Conservation (phyloP, 768 basidiomycete genomes). For the Mycena olivaceomarginata region DNA sequence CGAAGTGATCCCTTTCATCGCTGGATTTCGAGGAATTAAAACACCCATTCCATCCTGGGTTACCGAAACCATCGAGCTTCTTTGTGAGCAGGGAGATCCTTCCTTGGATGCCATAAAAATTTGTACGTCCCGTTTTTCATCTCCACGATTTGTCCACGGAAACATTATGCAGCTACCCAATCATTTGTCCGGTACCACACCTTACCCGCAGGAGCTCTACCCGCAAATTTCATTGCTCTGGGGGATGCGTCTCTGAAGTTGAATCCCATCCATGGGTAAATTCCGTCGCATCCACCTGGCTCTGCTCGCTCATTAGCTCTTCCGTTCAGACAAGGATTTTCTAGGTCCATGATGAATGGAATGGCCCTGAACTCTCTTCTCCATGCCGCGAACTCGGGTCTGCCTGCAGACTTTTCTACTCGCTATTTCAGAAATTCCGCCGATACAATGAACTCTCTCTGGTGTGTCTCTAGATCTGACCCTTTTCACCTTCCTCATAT, state of each 20-base stretch:
- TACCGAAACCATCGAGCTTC: constrained; percentile 24
- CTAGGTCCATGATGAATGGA: constrained; percentile 46
- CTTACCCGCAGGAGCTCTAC: constrained; percentile 32
- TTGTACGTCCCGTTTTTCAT: not conserved
- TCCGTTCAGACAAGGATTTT: constrained; percentile 42
- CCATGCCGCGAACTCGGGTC: not conserved
- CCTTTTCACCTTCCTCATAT: not conserved
- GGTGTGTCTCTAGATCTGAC: constrained; percentile 20
- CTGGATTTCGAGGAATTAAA: constrained; percentile 16
- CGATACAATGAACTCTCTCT: constrained; percentile 19
- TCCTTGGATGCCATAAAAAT: constrained; percentile 22
- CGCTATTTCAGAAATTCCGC: constrained; percentile 27
- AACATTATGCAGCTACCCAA: constrained; percentile 28
- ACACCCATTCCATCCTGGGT: constrained; percentile 20
- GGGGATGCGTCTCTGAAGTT: constrained; percentile 46
- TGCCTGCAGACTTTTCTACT: constrained; percentile 15
- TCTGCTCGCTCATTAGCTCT: not conserved
- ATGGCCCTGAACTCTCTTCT: constrained; percentile 46
- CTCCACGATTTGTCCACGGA: not conserved
- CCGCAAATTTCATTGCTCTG: constrained; percentile 46
- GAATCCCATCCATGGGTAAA: constrained; percentile 48
- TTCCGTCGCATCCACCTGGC: not conserved
- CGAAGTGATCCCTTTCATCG: constrained; percentile 31
- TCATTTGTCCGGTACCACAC: constrained; percentile 45
- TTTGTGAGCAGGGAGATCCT: constrained; percentile 16